A percentile compares a stretch with the other conserved stretches of the same genome.
phyloP scores from a whole-genome alignment of 352 stramenopile genomes.

The Phytophthora citrophthora region DNA sequence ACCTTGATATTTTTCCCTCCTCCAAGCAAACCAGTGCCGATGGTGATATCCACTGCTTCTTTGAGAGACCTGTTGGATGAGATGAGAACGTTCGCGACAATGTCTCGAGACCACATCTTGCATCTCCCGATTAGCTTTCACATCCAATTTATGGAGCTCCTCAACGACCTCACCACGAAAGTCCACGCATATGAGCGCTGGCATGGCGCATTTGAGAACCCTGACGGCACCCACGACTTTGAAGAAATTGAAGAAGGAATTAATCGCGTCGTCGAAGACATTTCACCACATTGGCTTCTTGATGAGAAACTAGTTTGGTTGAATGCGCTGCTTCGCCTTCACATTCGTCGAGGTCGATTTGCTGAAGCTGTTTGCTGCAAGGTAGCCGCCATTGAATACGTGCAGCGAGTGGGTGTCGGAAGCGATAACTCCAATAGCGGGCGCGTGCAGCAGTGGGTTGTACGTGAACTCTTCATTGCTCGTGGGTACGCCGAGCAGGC shows the following conservation, averaged over 20 bases:
- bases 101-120: constrained; percentile 11
- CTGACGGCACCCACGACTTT: constrained; percentile 37
- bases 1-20: constrained; percentile 52
- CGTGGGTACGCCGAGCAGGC: constrained; percentile 49
- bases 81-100: constrained; percentile 47
- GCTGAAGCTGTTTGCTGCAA: constrained; percentile 73
- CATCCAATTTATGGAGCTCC: constrained; percentile 49
- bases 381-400: constrained; percentile 50
- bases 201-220: constrained; percentile 39
- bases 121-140: constrained; percentile 42
- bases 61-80: constrained; percentile 61
- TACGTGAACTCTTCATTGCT: constrained; percentile 49
- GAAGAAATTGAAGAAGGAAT: constrained; percentile 79
- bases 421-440: constrained; percentile 3
- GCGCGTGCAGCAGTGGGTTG: constrained; percentile 39
- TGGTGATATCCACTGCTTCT: constrained; percentile 26
- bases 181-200: constrained; percentile 68
- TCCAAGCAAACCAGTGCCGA: background rate
- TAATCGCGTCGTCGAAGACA: constrained; percentile 47
- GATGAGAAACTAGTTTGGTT: constrained; percentile 70
- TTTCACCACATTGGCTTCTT: constrained; percentile 64
- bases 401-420: constrained; percentile 10
- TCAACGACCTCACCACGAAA: constrained; percentile 62
- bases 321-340: constrained; percentile 61
- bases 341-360: constrained; percentile 46